Conservation (phyloP, 1,284 basidiomycete species). For the Malassezia furfur region DNA sequence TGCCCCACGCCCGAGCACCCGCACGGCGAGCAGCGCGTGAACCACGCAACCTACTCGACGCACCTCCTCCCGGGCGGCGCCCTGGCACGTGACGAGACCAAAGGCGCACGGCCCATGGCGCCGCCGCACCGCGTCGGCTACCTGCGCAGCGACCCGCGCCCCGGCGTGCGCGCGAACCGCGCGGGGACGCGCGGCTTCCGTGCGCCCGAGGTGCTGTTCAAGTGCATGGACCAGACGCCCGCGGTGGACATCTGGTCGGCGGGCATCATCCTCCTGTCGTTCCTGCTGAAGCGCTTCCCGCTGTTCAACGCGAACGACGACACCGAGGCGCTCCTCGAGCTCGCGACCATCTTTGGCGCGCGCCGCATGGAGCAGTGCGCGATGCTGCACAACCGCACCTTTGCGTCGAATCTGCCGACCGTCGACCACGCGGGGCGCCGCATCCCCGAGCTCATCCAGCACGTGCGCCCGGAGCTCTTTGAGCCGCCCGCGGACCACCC, state of each 20-base stretch:
- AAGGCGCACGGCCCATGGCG: slow-evolving; percentile 40
- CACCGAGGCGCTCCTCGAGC: slow-evolving; percentile 87
- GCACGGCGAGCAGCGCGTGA: slow-evolving; percentile 36
- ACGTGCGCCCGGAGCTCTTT: slow-evolving; percentile 33
- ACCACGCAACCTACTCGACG: slow-evolving; percentile 28
- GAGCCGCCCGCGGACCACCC: slow-evolving; percentile 27
- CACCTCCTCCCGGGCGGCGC: slow-evolving; percentile 38
- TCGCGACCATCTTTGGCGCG: slow-evolving; percentile 76
- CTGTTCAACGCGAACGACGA: slow-evolving; percentile 91
- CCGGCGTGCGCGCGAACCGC: slow-evolving; percentile 82
- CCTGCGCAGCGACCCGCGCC: slow-evolving; percentile 49
- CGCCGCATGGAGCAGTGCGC: slow-evolving; percentile 75
- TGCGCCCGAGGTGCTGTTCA: slow-evolving; percentile 89
- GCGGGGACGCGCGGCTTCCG: slow-evolving; percentile 94
- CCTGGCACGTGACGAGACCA: slow-evolving; percentile 18
- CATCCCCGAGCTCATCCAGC: slow-evolving; percentile 34
- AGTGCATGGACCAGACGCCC: slow-evolving; percentile 89
- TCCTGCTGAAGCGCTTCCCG: slow-evolving; percentile 84
- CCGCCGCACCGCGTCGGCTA: slow-evolving; percentile 42
- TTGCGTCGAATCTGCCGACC: slow-evolving; percentile 35
- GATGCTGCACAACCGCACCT: slow-evolving; percentile 61
- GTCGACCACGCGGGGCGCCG: slow-evolving; percentile 21
- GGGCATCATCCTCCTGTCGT: slow-evolving; percentile 83
- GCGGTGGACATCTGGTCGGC: slow-evolving; percentile 95
- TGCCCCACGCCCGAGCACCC: slow-evolving; percentile 29